phyloP scores from a whole-genome alignment of 768 basidiomycete genomes.

The Tulasnella sp. region DNA sequence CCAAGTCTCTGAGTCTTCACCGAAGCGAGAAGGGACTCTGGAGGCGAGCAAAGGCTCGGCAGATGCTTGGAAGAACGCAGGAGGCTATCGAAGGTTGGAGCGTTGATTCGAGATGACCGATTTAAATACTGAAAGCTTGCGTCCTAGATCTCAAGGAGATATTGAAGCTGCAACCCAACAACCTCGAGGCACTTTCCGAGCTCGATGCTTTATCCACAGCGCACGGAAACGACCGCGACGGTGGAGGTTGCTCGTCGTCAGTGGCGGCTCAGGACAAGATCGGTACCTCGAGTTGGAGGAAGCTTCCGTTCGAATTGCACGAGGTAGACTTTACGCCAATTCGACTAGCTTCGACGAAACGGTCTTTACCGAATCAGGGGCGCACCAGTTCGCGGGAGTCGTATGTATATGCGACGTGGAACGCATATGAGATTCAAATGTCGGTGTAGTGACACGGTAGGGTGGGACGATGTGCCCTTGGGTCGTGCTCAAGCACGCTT shows the following conservation, averaged over 20 bases:
- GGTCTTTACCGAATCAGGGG: slow-evolving; percentile 31
- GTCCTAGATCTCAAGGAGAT: slow-evolving; percentile 47
- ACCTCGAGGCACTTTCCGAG: slow-evolving; percentile 49
- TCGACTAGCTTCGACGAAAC: slow-evolving; percentile 38
- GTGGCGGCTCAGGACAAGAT: background rate
- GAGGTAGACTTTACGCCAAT: slow-evolving; percentile 42
- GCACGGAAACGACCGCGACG: slow-evolving; percentile 1
- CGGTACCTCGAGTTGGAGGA: slow-evolving; percentile 29
- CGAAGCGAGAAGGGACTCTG: slow-evolving; percentile 58
- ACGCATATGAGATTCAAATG: slow-evolving; percentile 34
- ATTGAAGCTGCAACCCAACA: slow-evolving; percentile 51
- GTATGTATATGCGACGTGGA: slow-evolving; percentile 50
- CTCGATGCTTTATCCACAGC: slow-evolving; percentile 30
- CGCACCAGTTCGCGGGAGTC: slow-evolving; percentile 32
- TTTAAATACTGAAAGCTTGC: background rate
- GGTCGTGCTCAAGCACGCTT: background rate
- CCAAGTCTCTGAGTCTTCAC: slow-evolving; percentile 51
- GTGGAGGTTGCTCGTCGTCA: slow-evolving; percentile 17
- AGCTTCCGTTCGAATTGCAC: slow-evolving; percentile 41
- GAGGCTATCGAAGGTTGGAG: slow-evolving; percentile 49
- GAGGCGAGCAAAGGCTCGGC: slow-evolving; percentile 54
- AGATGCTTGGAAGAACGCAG: slow-evolving; percentile 42
- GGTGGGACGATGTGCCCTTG: background rate
- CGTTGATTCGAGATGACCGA: background rate
- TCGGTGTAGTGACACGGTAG: background rate